These are phyloP conservation scores for Anthracocystis setariae DNA, from an alignment of 1,284 basidiomycete species.

Conservation along the genomic window DNA sequence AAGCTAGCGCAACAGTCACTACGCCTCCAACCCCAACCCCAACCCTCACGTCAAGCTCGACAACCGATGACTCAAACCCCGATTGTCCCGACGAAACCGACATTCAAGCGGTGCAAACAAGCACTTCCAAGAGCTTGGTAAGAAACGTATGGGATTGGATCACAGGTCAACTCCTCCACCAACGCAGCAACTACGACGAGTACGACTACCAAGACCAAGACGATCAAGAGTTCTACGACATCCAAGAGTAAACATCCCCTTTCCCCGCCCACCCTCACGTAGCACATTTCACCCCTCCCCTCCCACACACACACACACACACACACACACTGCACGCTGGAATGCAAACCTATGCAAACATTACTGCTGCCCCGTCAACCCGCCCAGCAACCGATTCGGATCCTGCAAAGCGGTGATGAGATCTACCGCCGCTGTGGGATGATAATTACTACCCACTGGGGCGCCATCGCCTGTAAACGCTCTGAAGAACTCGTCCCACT, in stretches of 20 bases:
- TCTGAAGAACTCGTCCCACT: constrained; percentile 45
- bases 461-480: constrained; percentile 18
- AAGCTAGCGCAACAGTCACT: constrained; percentile 7
- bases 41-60: neutral
- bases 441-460: constrained; percentile 14
- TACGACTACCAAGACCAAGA: constrained; percentile 11
- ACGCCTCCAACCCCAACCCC: constrained; percentile 1
- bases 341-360: too few species aligned
- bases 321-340: too few species aligned
- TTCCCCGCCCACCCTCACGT: neutral
- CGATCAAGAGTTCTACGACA: constrained; percentile 19
- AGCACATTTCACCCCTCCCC: too few species aligned
- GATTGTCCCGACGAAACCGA: constrained; percentile 17
- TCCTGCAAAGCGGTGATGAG: constrained; percentile 44
- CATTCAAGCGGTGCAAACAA: too few species aligned
- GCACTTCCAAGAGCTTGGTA: constrained; percentile 7
- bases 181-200: constrained; percentile 18
- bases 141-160: constrained; percentile 42
- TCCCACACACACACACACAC: too few species aligned
- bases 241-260: constrained; percentile 8
- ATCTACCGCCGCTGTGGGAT: constrained; percentile 34
- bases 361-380: constrained; percentile 12
- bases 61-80: constrained; percentile 4
- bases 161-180: constrained; percentile 17
- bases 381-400: constrained; percentile 35